Percentiles rank a stretch among this genome's conserved stretches.
Evolutionary conservation across 1,284 basidiomycete genomes (phyloP).

Genomic region (Ganoderma meredithae): DNA sequence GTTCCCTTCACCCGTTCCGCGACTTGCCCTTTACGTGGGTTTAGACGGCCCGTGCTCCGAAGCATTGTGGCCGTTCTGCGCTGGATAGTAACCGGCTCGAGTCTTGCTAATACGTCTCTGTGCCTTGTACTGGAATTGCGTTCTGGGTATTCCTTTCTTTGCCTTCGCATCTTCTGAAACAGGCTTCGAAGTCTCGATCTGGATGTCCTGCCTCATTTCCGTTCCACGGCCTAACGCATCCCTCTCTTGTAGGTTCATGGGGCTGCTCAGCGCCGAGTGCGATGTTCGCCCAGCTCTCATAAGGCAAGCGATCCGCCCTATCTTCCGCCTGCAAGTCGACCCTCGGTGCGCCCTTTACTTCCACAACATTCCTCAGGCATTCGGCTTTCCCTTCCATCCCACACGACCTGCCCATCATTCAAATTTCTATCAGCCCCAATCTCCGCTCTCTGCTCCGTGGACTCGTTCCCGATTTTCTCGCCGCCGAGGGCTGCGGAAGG

Average conservation of each 20-base stretch:
- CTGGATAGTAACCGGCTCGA: background rate
- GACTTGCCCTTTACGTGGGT: background rate
- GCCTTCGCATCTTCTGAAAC: background rate
- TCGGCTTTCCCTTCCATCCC: background rate
- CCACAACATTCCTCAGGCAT: background rate
- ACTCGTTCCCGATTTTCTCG: background rate
- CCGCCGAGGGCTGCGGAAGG: background rate
- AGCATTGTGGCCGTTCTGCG: background rate
- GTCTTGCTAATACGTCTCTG: background rate
- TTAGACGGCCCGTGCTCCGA: background rate
- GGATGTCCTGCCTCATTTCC: conserved; percentile 6
- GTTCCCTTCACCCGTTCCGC: background rate
- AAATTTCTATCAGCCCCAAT: conserved; percentile 8
- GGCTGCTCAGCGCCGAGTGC: background rate
- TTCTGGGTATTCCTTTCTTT: background rate
- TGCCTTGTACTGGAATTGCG: background rate
- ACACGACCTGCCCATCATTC: conserved; percentile 6
- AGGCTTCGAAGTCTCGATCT: background rate
- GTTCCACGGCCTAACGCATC: conserved; percentile 4
- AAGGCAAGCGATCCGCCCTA: conserved; percentile 1
- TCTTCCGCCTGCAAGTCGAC: background rate
- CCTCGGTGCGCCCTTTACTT: background rate
- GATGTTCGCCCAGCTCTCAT: background rate
- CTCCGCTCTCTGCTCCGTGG: conserved; percentile 2
- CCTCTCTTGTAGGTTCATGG: background rate